Evolutionary conservation across 768 basidiomycete species (phyloP).

Genomic region (Pleurotus tuoliensis): DNA sequence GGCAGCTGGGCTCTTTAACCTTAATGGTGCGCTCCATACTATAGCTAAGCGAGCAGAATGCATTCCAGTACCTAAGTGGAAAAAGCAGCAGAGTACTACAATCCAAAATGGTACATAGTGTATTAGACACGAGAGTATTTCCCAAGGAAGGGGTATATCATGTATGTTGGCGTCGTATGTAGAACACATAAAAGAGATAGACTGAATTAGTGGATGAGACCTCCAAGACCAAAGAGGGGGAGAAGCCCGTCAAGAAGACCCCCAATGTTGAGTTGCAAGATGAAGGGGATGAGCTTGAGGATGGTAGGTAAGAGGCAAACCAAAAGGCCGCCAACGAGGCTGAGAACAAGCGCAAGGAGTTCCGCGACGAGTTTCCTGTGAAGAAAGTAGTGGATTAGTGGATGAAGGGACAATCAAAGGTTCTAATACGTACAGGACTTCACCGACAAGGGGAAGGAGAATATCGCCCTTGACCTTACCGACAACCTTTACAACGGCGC

Average conservation of each 20-base stretch:
- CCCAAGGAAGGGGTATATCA: too few species aligned
- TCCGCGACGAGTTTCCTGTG: constrained; percentile 9
- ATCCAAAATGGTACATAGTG: too few species aligned
- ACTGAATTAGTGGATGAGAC: not conserved
- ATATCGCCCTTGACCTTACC: constrained; percentile 6
- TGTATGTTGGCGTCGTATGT: too few species aligned
- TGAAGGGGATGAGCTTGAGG: constrained; percentile 10
- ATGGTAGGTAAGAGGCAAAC: constrained; percentile 13
- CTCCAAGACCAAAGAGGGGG: constrained; percentile 6
- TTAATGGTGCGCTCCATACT: too few species aligned
- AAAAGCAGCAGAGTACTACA: too few species aligned
- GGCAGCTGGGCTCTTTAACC: too few species aligned
- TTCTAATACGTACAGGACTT: constrained; percentile 12
- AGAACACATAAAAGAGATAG: too few species aligned
- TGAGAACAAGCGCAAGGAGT: constrained; percentile 14
- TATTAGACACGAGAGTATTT: too few species aligned
- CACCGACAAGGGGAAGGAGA: constrained; percentile 12
- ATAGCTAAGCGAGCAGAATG: too few species aligned
- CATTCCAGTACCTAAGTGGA: too few species aligned
- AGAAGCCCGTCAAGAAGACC: constrained; percentile 14
- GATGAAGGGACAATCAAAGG: not conserved
- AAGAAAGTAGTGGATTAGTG: not conserved
- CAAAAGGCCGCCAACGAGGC: constrained; percentile 16
- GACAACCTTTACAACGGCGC: constrained; percentile 10
- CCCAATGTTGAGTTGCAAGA: constrained; percentile 13